A percentile compares a stretch with the other conserved stretches of the same genome.
These are phyloP conservation scores for Verbascum thapsus DNA, from an alignment of 257 asterid species.

Conservation along the genomic window DNA sequence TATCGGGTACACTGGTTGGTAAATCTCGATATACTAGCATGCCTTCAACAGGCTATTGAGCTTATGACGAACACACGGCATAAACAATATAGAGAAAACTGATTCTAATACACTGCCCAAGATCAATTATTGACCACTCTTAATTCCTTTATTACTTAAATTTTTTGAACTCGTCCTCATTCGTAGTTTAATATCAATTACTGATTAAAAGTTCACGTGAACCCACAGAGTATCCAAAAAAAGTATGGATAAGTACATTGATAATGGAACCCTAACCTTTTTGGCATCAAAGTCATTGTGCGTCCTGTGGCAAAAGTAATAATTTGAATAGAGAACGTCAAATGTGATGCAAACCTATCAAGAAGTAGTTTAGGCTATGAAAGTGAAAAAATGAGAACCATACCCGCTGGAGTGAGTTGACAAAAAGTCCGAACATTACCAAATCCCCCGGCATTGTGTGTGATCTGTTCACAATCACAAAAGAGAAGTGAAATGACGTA, in stretches of 20 bases:
- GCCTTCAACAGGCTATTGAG: not conserved
- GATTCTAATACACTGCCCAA: conserved; percentile 9
- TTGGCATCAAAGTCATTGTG: conserved; percentile 35
- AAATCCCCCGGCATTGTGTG: conserved; percentile 36
- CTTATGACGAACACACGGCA: not conserved
- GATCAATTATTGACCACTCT: not conserved
- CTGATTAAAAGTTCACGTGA: conserved; percentile 5
- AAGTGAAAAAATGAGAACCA: not conserved
- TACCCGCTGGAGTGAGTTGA: conserved; percentile 59
- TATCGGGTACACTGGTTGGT: not conserved
- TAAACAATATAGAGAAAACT: not conserved
- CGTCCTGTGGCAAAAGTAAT: conserved; percentile 50
- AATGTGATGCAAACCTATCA: not conserved
- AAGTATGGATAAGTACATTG: conserved; percentile 4
- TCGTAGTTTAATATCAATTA: not conserved
- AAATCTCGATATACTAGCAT: conserved; percentile 1
- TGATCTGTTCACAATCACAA: conserved; percentile 47
- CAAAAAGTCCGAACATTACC: conserved; percentile 50
- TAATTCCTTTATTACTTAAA: conserved; percentile 2
- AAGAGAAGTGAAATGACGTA: conserved; percentile 13
- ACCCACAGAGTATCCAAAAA: conserved; percentile 4
- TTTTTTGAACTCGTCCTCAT: not conserved
- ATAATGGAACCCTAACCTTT: conserved; percentile 53
- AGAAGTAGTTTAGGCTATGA: not conserved
- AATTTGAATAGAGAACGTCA: conserved; percentile 9